Base-by-base conservation (phyloP, 2,329 filamentous ascomycete species). In the Fusarium sp. region DNA sequence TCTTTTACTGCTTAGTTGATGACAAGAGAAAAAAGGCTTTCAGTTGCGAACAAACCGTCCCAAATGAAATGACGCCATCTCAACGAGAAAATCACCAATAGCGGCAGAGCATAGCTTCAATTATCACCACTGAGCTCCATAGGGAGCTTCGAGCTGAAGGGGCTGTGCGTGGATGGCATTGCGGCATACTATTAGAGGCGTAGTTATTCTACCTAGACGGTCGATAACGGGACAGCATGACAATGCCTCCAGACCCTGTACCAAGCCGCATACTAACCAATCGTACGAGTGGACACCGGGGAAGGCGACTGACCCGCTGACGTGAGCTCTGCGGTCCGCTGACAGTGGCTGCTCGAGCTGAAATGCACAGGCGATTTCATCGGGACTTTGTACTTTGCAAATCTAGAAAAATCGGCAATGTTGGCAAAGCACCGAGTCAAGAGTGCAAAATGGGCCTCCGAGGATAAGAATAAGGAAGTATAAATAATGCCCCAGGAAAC, bases 231-330 rank as follows among this genome's bases (percentile, higher is more conserved):
- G 5, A 34, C 40, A 24, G 25, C 40, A 55, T 44, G 18, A 15
- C 10, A 30, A 30, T 34, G 32, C 16, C 32, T 18, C 10, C 16
- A 18, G 9, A 5, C 32, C 32, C 15, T 16, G 15, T 16, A 6
- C 5, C 1, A 14, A 27, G 34, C 18, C 25, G 9, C 14, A 22
- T 18, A n/a, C 4, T 18, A 20, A 14, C 24, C 55, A 54, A 53
- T 43, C 1, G 42, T 16, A 53, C n/a, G 30, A 16, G 12, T 34
- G 5, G 12, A 24, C 22, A 14, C 14, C 57, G 57, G 51, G 5
- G 24, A 59, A 18, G 9, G 51, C 51, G 57, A 57, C 16, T 27
- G 30, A 11, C 22, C 24, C 24, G 57, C 40, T 59, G 57, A 59
- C 50, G 38, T 57, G 27, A 59, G 25, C 24, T 20, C 5, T 7